Percentiles rank a stretch among this genome's conserved stretches.
These are phyloP conservation scores for Hypericum perforatum DNA, from an alignment of 345 rosid species.

Conservation along the genomic window DNA sequence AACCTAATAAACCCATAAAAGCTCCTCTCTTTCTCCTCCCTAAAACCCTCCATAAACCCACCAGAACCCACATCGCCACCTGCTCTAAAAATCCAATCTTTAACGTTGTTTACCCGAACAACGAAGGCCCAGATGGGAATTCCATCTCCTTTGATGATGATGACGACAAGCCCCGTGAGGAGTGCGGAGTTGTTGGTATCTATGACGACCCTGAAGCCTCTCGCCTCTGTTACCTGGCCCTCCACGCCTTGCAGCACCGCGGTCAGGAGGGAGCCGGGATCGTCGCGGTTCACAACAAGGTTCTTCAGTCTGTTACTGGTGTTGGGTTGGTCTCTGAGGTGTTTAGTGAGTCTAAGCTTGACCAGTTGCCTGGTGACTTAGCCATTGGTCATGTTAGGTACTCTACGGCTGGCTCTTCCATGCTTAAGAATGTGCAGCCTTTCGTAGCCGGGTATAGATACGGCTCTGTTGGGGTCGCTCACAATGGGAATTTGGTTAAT, in stretches of 20 bases:
- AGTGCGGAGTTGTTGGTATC: conserved; percentile 97
- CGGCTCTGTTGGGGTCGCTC: conserved; percentile 92
- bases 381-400: conserved; percentile 94
- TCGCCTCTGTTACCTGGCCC: conserved; percentile 81
- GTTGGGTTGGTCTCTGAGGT: conserved; percentile 94
- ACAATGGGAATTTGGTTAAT: conserved; percentile 88
- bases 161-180: conserved; percentile 85
- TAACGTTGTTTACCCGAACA: conserved; percentile 13
- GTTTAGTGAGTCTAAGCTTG: conserved; percentile 75
- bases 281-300: conserved; percentile 60
- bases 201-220: conserved; percentile 90
- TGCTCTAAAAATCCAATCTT: conserved; percentile 37
- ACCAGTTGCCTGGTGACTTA: conserved; percentile 68
- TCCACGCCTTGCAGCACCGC: conserved; percentile 92
- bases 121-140: conserved; percentile 13
- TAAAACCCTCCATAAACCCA: conserved; percentile 37
- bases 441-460: conserved; percentile 88
- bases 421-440: conserved; percentile 97
- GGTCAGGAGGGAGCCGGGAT: conserved; percentile 99
- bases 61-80: conserved; percentile 13
- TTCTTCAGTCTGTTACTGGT: conserved; percentile 79
- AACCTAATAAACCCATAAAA: conserved; percentile 6
- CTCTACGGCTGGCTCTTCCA: conserved; percentile 87
- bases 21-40: conserved; percentile 13
- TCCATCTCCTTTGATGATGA: conserved; percentile 15